These are phyloP conservation scores for Debaryomyces maramus DNA, from an alignment of 805 yeast species.

Conservation along the genomic window DNA sequence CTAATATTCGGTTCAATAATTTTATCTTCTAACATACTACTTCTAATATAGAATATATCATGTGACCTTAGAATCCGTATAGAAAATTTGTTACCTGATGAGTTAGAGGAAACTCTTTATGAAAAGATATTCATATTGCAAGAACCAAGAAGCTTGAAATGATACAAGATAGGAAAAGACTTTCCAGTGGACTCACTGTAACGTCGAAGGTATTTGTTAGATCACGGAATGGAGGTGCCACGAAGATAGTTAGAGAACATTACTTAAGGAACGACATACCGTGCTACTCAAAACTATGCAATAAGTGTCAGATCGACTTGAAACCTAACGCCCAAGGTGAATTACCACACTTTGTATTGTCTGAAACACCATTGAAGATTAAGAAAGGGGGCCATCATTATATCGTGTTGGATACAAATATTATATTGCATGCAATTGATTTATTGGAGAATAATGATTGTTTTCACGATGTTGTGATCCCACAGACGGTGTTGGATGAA, in stretches of 20 bases:
- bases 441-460: slow-evolving; percentile 73
- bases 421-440: slow-evolving; percentile 86
- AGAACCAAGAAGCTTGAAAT: not conserved
- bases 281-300: slow-evolving; percentile 76
- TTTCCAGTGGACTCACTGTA: slow-evolving; percentile 51
- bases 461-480: slow-evolving; percentile 88
- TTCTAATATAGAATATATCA: not conserved
- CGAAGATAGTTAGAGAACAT: slow-evolving; percentile 91
- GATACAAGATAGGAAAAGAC: slow-evolving; percentile 29
- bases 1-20: not conserved
- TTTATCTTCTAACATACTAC: not conserved
- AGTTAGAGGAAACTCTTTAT: not conserved
- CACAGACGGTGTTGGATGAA: slow-evolving; percentile 93
- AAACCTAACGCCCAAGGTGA: slow-evolving; percentile 69
- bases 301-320: slow-evolving; percentile 53
- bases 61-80: not conserved
- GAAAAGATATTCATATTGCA: too few relatives aligned
- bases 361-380: slow-evolving; percentile 56
- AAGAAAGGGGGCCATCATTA: slow-evolving; percentile 68
- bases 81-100: slow-evolving; percentile 1
- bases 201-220: slow-evolving; percentile 90
- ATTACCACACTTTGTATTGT: slow-evolving; percentile 63
- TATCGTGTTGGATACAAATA: slow-evolving; percentile 82
- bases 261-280: slow-evolving; percentile 91
- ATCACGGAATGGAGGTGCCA: slow-evolving; percentile 85